Conservation (phyloP, 139 green algal species). For the Raphidocelis subcapitata region DNA sequence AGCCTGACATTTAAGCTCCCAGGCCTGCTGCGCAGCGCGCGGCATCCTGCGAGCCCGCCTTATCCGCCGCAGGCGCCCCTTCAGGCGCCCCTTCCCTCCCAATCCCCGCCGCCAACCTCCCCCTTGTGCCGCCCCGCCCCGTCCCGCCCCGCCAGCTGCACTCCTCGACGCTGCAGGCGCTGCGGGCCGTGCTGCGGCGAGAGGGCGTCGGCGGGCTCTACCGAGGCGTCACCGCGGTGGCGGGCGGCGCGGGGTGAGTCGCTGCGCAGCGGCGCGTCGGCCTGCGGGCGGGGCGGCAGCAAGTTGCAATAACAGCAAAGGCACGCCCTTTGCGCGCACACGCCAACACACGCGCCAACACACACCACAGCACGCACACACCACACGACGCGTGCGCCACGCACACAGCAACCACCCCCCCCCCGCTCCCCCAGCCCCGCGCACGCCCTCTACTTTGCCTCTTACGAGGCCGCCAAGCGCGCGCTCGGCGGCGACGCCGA, state of each 20-base stretch:
- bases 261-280: background rate
- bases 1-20: too few relatives aligned
- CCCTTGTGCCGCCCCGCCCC: too few relatives aligned
- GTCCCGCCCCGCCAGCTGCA: constrained; percentile 57
- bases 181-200: constrained; percentile 60
- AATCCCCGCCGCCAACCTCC: background rate
- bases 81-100: background rate
- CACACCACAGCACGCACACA: too few relatives aligned
- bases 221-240: constrained; percentile 72
- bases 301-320: background rate
- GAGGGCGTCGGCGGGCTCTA: constrained; percentile 84
- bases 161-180: constrained; percentile 46
- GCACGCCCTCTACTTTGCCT: constrained; percentile 95
- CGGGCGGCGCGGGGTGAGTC: constrained; percentile 66
- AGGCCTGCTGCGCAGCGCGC: too few relatives aligned
- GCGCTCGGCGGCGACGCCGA: constrained; percentile 54
- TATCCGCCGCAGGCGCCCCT: too few relatives aligned
- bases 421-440: constrained; percentile 65
- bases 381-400: too few relatives aligned
- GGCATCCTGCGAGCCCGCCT: too few relatives aligned
- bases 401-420: background rate
- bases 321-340: background rate
- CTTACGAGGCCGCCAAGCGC: constrained; percentile 91
- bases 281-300: background rate
- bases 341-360: too few relatives aligned